Evolutionary conservation across 2,329 filamentous ascomycete genomes (phyloP).

Genomic region (Tolypocladium amazonense): DNA sequence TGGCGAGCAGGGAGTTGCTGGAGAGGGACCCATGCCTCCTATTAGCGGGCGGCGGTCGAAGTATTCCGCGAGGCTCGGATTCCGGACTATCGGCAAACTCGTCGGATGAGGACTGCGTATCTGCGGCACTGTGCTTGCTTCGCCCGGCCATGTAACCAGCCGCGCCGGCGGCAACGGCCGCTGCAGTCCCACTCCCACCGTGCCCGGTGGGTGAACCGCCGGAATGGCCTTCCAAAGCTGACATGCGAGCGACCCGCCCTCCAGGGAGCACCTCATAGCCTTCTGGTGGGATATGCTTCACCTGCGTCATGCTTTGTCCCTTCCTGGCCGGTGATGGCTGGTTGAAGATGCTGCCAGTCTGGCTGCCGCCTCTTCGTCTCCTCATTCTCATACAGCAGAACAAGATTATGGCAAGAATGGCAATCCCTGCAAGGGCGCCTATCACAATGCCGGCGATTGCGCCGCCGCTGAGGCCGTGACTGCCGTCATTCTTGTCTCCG

Average conservation of each 20-base stretch:
- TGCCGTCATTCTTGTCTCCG: conserved; percentile 16
- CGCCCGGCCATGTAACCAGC: conserved; percentile 35
- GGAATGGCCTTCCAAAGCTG: conserved; percentile 71
- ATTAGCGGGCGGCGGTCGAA: conserved; percentile 47
- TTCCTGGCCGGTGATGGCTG: conserved; percentile 68
- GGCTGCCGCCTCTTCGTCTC: conserved; percentile 47
- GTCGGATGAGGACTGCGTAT: conserved; percentile 59
- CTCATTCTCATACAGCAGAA: conserved; percentile 49
- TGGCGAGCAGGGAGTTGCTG: conserved; percentile 65
- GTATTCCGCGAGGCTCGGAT: conserved; percentile 49
- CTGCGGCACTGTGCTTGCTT: conserved; percentile 29
- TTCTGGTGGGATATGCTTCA: conserved; percentile 25
- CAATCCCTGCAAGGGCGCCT: conserved; percentile 62
- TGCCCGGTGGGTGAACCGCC: conserved; percentile 48
- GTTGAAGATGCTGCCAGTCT: conserved; percentile 71
- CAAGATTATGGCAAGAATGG: conserved; percentile 57
- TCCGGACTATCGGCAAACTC: conserved; percentile 61
- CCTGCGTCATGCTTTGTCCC: conserved; percentile 31
- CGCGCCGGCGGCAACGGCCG: conserved; percentile 18
- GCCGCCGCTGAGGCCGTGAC: conserved; percentile 58
- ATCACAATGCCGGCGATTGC: conserved; percentile 86
- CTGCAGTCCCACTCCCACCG: conserved; percentile 18
- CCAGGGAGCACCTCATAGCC: conserved; percentile 72
- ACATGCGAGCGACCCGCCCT: conserved; percentile 90
- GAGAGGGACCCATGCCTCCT: conserved; percentile 84